Evolutionary conservation across 768 basidiomycete species (phyloP), one percentile per base, ranked within the genome.

Genomic region (Lactarius hatsudake): DNA sequence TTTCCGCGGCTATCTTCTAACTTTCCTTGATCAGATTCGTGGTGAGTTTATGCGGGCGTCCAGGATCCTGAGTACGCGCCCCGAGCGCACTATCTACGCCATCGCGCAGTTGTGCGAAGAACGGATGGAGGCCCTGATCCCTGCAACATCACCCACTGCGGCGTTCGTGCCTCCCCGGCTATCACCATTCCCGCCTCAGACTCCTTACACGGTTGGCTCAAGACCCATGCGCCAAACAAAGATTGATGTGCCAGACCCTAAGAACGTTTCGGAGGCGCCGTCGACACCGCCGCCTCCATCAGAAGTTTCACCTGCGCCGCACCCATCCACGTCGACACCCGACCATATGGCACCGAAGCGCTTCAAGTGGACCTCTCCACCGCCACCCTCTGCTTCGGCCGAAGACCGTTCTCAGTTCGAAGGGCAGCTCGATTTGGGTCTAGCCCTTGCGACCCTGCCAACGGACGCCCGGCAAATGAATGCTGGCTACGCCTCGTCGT

Each of bases 21-120:
- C 28, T 60, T 71, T 70, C 43, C 38, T 42, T 60, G 65, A 54
- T 36, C 71, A 98, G 96, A 95, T 99, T 74, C 95, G 96, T 17
- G 96, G 96, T 10, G 96, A 98, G 79, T 96, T 99, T 76, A 96
- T 96, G 93, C 89, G 96, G 42, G 96, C 96, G 5, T 88, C 90
- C 28, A 84, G 94, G 63, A 92, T 98, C 64, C 81, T 99, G 40
- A 82, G 87, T 13, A 80, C 82, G 69, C 89, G 90, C 36, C 93
- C 92, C 1, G 90, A 91, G 63, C 87, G 92, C 59, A 93, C 91
- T 9, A 86, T 91, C 38, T 77, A 89, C 23, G 91, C 93, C 5
- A 82, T 98, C 20, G 87, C 94, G 1, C 90, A 95, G 71, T 86
- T 99, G 15, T 97, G 96, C 73, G 93, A 94, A 73, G 96, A 98